Conservation (phyloP, 805 yeast genomes). For the Yamadazyma scolyti region DNA sequence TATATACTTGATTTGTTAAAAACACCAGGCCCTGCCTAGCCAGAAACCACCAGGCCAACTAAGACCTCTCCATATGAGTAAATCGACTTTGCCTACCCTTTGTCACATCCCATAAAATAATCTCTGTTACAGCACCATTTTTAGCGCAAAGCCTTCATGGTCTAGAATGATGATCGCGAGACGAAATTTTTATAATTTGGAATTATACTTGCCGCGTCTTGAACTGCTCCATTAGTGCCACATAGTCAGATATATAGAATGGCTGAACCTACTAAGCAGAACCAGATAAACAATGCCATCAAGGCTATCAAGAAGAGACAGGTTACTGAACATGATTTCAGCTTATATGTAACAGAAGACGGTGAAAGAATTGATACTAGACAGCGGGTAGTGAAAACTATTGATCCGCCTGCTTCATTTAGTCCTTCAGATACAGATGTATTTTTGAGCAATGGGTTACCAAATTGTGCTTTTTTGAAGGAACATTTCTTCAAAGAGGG, state of each 20-base stretch:
- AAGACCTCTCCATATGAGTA: no score
- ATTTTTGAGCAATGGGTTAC: conserved; percentile 60
- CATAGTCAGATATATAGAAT: neutral
- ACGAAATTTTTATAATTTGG: no score
- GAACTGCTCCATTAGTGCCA: no score
- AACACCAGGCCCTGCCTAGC: no score
- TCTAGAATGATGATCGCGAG: no score
- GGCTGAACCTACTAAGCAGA: conserved; percentile 8
- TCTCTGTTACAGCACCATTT: no score
- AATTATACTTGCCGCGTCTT: no score
- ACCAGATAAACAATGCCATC: conserved; percentile 60
- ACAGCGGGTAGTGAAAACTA: conserved; percentile 53
- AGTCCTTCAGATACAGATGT: conserved; percentile 68
- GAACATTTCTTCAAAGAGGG: conserved; percentile 82
- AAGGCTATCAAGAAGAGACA: conserved; percentile 51
- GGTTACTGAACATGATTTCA: conserved; percentile 29
- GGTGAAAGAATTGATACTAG: conserved; percentile 55
- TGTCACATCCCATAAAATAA: no score
- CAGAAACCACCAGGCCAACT: no score
- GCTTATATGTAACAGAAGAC: conserved; percentile 50
- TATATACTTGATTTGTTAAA: neutral
- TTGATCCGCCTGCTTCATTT: conserved; percentile 62
- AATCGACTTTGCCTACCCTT: no score
- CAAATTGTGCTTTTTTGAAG: conserved; percentile 67
- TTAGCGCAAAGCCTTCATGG: no score